Conservation (phyloP, 495 filamentous ascomycete species). For the Recurvomyces mirabilis region DNA sequence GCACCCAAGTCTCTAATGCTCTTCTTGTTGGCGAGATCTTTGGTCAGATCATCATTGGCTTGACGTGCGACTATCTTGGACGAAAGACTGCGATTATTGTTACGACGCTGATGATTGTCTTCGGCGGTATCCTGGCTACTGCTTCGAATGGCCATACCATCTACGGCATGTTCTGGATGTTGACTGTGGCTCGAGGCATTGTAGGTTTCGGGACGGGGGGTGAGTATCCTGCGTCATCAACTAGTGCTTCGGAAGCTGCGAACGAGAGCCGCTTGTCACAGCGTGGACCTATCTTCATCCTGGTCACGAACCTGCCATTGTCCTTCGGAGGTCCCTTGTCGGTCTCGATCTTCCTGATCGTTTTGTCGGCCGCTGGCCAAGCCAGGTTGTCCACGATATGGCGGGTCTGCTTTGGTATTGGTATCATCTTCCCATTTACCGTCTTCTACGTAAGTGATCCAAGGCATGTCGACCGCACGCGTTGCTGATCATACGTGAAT, state of each 20-base stretch:
- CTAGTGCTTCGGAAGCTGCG: slow-evolving; percentile 33
- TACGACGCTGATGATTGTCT: slow-evolving; percentile 41
- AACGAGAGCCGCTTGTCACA: slow-evolving; percentile 36
- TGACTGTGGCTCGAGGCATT: slow-evolving; percentile 42
- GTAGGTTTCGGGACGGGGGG: slow-evolving; percentile 42
- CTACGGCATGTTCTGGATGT: slow-evolving; percentile 45
- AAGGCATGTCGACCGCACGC: too few relatives aligned
- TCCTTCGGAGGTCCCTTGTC: slow-evolving; percentile 42
- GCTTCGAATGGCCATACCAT: slow-evolving; percentile 38
- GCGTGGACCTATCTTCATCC: slow-evolving; percentile 42
- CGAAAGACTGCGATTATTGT: slow-evolving; percentile 43
- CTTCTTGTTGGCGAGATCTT: slow-evolving; percentile 42
- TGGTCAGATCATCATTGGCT: slow-evolving; percentile 40
- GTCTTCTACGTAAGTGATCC: too few relatives aligned
- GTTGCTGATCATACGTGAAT: too few relatives aligned
- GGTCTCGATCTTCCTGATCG: slow-evolving; percentile 39
- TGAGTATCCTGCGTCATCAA: slow-evolving; percentile 38
- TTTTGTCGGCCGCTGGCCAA: slow-evolving; percentile 33
- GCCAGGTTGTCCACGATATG: slow-evolving; percentile 33
- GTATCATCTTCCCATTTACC: slow-evolving; percentile 39
- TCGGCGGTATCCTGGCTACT: slow-evolving; percentile 42
- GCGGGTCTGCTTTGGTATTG: slow-evolving; percentile 43
- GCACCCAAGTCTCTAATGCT: slow-evolving; percentile 42
- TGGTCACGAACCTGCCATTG: slow-evolving; percentile 43
- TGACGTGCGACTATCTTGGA: slow-evolving; percentile 43